phyloP scores from a whole-genome alignment of 2,329 filamentous ascomycete genomes.

The Stagonosporopsis cucurbitacearum region DNA sequence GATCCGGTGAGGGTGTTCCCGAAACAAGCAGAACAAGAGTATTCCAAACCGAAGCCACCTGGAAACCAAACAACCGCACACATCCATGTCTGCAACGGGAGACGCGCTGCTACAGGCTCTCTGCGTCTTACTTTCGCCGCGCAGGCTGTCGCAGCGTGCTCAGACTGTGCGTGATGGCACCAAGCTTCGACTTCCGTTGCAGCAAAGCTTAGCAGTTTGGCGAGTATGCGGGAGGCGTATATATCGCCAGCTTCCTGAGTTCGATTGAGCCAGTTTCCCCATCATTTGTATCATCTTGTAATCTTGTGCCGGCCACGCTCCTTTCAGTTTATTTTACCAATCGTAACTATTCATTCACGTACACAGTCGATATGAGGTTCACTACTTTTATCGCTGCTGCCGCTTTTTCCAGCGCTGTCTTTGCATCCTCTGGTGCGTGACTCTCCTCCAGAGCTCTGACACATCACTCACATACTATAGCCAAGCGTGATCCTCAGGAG shows the following conservation, averaged over 20 bases:
- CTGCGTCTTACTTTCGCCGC: constrained; percentile 7
- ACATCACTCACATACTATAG: constrained; percentile 8
- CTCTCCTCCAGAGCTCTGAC: not conserved
- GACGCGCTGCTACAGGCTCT: constrained; percentile 7
- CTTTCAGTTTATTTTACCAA: constrained; percentile 17
- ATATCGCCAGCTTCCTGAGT: constrained; percentile 19
- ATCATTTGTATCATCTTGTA: constrained; percentile 26
- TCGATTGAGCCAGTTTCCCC: constrained; percentile 16
- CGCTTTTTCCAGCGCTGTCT: constrained; percentile 36
- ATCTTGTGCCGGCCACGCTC: constrained; percentile 41
- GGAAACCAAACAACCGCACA: constrained; percentile 21
- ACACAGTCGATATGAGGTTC: constrained; percentile 39
- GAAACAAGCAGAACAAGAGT: constrained; percentile 28
- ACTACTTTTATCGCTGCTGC: constrained; percentile 33
- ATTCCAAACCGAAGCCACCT: constrained; percentile 14
- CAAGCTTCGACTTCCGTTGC: constrained; percentile 27
- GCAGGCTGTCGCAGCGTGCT: constrained; percentile 26
- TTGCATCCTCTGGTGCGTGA: constrained; percentile 31
- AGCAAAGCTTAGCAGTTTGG: constrained; percentile 20
- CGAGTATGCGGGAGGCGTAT: constrained; percentile 17
- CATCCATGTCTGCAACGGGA: constrained; percentile 21
- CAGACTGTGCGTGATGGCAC: constrained; percentile 33
- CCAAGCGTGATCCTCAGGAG: constrained; percentile 27
- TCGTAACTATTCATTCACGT: constrained; percentile 2
- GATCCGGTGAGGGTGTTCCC: constrained; percentile 31